Evolutionary conservation across 345 rosid species (phyloP).

Genomic region (Gossypium longicalyx): DNA sequence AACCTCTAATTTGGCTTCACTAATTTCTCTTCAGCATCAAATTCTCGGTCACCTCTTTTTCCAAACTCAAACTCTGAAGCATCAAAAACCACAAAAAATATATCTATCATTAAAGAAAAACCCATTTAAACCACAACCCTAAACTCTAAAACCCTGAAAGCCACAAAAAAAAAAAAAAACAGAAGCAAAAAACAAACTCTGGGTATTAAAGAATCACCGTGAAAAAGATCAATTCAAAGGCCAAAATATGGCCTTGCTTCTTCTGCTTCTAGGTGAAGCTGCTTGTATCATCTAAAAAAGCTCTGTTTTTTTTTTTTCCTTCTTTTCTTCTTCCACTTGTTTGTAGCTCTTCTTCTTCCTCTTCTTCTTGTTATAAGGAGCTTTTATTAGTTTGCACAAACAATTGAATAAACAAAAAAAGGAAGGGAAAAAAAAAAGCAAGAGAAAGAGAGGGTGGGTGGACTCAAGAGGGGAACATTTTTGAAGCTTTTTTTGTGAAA

Average conservation of each 20-base stretch:
- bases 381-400: conserved; percentile 23
- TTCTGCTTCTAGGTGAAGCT: neutral
- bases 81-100: conserved; percentile 11
- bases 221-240: conserved; percentile 6
- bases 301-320: neutral
- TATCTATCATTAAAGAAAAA: neutral
- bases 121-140: conserved; percentile 13
- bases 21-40: conserved; percentile 24
- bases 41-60: neutral
- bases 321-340: neutral
- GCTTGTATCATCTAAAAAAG: neutral
- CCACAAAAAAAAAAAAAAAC: neutral
- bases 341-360: neutral
- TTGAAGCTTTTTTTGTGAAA: conserved; percentile 11
- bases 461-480: conserved; percentile 13
- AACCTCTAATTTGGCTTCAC: conserved; percentile 14
- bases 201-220: conserved; percentile 30
- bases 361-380: neutral
- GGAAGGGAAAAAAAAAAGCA: neutral
- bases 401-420: conserved; percentile 24
- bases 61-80: conserved; percentile 29
- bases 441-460: neutral
- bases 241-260: conserved; percentile 1
- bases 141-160: conserved; percentile 9
- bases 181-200: conserved; percentile 6